Percentiles rank a stretch among this genome's conserved stretches.
These are phyloP conservation scores for Chaetoscypha palmicola DNA, from an alignment of 2,329 filamentous ascomycete species.

Conservation along the genomic window DNA sequence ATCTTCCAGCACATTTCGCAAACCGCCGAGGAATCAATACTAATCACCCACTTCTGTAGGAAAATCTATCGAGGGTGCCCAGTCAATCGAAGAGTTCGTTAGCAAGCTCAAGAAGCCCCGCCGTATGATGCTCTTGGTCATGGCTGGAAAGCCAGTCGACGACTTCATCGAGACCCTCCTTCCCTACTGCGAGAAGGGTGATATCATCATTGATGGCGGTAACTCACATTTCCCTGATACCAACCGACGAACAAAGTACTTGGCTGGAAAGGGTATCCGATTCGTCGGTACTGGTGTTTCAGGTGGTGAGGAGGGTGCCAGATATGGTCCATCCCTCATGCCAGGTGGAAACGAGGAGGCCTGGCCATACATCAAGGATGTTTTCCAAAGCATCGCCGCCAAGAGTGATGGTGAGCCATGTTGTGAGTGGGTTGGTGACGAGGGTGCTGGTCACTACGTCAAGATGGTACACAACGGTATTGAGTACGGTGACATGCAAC, in stretches of 20 bases:
- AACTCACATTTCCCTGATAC: conserved; percentile 99
- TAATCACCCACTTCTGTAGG: conserved; percentile 38
- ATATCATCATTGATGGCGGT: conserved; percentile 99
- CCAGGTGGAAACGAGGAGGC: conserved; percentile 97
- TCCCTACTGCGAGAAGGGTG: conserved; percentile 72
- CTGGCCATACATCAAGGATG: conserved; percentile 97
- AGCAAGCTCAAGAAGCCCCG: conserved; percentile 95
- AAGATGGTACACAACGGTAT: conserved; percentile 99
- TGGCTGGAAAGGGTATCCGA: conserved; percentile 77
- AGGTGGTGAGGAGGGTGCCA: conserved; percentile 97
- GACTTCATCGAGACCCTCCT: conserved; percentile 97
- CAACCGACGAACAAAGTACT: conserved; percentile 93
- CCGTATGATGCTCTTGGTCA: conserved; percentile 96
- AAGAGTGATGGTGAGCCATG: conserved; percentile 97
- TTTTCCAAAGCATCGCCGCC: conserved; percentile 95
- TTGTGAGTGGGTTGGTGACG: conserved; percentile 99
- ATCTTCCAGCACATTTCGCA: neutral
- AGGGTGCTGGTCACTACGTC: conserved; percentile 99
- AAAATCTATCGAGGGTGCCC: conserved; percentile 90
- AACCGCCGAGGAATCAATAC: neutral
- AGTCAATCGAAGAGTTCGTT: conserved; percentile 90
- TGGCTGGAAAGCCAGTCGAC: conserved; percentile 96
- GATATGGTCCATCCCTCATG: conserved; percentile 96
- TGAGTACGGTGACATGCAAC: conserved; percentile 99
- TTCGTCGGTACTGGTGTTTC: conserved; percentile 98